phyloP scores from a whole-genome alignment of 495 filamentous ascomycete species.

The Amniculicola lignicola region DNA sequence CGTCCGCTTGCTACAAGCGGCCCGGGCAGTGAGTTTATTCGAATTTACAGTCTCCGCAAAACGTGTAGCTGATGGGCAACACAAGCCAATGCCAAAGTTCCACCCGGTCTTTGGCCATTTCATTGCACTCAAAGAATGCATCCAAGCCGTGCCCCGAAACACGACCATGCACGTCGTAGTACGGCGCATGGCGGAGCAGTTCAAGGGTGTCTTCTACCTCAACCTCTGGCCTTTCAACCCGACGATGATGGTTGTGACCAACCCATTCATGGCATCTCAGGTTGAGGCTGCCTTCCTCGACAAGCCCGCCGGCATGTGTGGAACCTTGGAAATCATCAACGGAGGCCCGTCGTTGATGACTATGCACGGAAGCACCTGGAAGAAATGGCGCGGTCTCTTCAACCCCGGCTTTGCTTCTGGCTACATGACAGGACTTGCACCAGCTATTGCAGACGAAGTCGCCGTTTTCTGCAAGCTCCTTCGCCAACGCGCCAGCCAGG shows the following conservation, averaged over 20 bases:
- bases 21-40: too few species aligned
- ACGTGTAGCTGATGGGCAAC: background rate
- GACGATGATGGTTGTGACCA: conserved; percentile 31
- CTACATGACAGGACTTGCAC: conserved; percentile 39
- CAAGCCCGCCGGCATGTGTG: conserved; percentile 12
- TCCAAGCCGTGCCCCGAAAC: conserved; percentile 11
- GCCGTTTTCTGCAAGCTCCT: conserved; percentile 37
- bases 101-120: conserved; percentile 37
- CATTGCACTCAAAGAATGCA: conserved; percentile 25
- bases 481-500: conserved; percentile 17
- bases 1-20: background rate
- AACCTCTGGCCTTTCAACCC: conserved; percentile 40
- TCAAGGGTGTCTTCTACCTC: conserved; percentile 37
- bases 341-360: conserved; percentile 37
- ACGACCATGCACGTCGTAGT: conserved; percentile 2
- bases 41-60: too few species aligned
- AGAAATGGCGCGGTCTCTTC: conserved; percentile 40
- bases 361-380: conserved; percentile 37
- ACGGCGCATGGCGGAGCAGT: background rate
- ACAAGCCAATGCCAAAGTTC: conserved; percentile 35
- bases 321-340: conserved; percentile 37
- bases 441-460: conserved; percentile 38
- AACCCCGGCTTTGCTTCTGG: conserved; percentile 39
- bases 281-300: conserved; percentile 19
- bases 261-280: conserved; percentile 27